Base-by-base conservation (phyloP, 192 early-diverging fungal genomes). In the Hyaloraphidium curvatum region DNA sequence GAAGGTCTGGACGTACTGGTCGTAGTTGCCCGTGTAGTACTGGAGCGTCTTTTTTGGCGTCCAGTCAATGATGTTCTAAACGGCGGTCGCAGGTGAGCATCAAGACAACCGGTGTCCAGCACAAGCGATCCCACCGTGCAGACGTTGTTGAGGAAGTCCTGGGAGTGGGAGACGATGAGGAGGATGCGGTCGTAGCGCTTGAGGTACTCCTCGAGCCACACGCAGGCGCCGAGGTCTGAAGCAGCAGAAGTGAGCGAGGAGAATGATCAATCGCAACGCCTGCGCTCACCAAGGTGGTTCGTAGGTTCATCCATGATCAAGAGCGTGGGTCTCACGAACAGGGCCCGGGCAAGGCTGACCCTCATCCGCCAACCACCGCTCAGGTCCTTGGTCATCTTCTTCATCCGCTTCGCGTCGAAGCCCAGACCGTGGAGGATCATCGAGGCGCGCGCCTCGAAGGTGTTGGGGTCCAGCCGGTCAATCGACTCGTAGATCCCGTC, bases 281-380 rank as follows among this genome's bases (percentile, higher is more conserved):
- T 72, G 67, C 87, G 83, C n/a, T 14, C 55, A n/a, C 28, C 58
- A 60, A 62, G 57, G 23, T 21, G 77, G 33, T 61, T 61, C 19
- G 60, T 61, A 28, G 60, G 77, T 61, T 79, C 64, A 56, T 79
- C 77, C 26, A 79, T 62, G 28, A 79, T 55, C 58, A 79, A 54
- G 26, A 79, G 55, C 3, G 72, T 77, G 25, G 96, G 96, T 51
- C 82, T 86, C 62, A 89, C 87, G 72, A 98, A 98, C 65, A 98
- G 74, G 54, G 92, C 92, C 59, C 85, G 76, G 33, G 95, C 91
- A 27, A 98, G 79, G 2, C 92, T 85, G 40, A 98, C 95, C 62
- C 95, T 75, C 95, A 98, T 98, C 56, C 95, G 79, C 95, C 95
- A 98, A 64, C 95, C 95, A 80, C 95, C 95, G 63, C 91, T 96